These are phyloP conservation scores for Pythium apleroticum DNA, from an alignment of 352 stramenopile species.

Conservation along the genomic window DNA sequence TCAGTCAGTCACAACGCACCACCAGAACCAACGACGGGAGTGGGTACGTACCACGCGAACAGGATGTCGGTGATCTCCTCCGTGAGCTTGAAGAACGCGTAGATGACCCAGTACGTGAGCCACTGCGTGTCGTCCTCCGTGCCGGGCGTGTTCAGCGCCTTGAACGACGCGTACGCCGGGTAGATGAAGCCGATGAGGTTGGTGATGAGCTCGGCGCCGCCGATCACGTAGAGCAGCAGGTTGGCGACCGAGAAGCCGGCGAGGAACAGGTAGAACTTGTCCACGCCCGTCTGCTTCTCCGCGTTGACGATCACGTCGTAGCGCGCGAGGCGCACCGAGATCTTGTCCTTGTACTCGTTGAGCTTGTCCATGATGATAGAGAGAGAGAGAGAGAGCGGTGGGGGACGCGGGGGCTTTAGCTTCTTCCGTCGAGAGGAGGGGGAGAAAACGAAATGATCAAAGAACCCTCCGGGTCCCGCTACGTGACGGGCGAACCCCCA, in stretches of 20 bases:
- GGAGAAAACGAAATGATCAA: slow-evolving; percentile 17
- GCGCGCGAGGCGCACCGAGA: slow-evolving; percentile 73
- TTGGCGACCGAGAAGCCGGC: slow-evolving; percentile 43
- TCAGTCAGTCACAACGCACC: slow-evolving; percentile 3
- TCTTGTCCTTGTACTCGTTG: slow-evolving; percentile 83
- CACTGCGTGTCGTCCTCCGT: slow-evolving; percentile 86
- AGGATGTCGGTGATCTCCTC: slow-evolving; percentile 87
- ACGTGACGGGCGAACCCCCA: background rate
- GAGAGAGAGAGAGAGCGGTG: slow-evolving; percentile 1
- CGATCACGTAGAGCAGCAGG: slow-evolving; percentile 77
- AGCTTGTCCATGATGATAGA: slow-evolving; percentile 69
- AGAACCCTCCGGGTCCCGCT: slow-evolving; percentile 5
- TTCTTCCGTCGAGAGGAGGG: slow-evolving; percentile 23
- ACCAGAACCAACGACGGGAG: background rate
- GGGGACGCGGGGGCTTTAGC: background rate
- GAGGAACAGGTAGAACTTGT: slow-evolving; percentile 89
- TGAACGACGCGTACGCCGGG: slow-evolving; percentile 88
- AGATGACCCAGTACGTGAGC: slow-evolving; percentile 94
- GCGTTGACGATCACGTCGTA: slow-evolving; percentile 85
- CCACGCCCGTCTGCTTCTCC: slow-evolving; percentile 82
- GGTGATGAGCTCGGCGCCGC: slow-evolving; percentile 74
- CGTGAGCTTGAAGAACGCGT: slow-evolving; percentile 96
- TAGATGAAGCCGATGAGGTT: slow-evolving; percentile 88
- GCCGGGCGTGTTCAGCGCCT: slow-evolving; percentile 75
- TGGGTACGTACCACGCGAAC: slow-evolving; percentile 57